Evolutionary conservation across 169 alveolate species (phyloP), one percentile per base, ranked within the genome.

Genomic region (Eimeria falciformis): DNA sequence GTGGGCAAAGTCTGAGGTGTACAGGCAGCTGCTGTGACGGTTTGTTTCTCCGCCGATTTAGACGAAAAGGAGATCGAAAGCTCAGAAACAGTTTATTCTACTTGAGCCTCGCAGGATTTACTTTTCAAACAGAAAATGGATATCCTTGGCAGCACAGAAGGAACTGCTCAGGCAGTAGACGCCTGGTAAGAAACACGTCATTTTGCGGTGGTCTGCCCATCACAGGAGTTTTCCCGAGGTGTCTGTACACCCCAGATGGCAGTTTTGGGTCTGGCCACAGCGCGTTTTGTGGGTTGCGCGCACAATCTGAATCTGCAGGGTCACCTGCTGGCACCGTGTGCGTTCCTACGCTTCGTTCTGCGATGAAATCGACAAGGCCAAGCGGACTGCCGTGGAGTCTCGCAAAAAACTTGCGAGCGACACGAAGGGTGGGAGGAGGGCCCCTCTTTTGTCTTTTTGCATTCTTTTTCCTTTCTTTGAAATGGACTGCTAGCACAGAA

Each of bases 351-450:
- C 91, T 18, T 9, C 23, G 27, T 82, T 82, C 29, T 82, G 78
- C n/a, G 47, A 37, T 23, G 91, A 82, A 25, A 82, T 82, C 11
- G 91, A 82, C 2, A 66, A 55, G 6, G 77, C 91, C 23, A 82
- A 82, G 29, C 27, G 47, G 43, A 40, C 33, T 0, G 91, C 91
- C 3, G 91, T 82, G 25, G 65, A 82, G 55, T 14, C 79, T 12
- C 6, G 91, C 14, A 82, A 58, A 29, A 82, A n/a, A 23, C 91
- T 82, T 40, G 91, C 91, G 11, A 45, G 68, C 55, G 91, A 82
- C 46, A 82, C 91, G 45, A 82, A 82, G 43, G 77, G 91, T 82
- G n/a, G 7, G 81, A 1, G 12, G 40, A 62, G 9, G 17, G 9
- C 17, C 17, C 50, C 12, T 68, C 79, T 68, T 23, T 68, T 68